A percentile compares a stretch with the other conserved stretches of the same genome.
Evolutionary conservation across 2,329 filamentous ascomycete species (phyloP).

Genomic region (Epichloe bromicola): DNA sequence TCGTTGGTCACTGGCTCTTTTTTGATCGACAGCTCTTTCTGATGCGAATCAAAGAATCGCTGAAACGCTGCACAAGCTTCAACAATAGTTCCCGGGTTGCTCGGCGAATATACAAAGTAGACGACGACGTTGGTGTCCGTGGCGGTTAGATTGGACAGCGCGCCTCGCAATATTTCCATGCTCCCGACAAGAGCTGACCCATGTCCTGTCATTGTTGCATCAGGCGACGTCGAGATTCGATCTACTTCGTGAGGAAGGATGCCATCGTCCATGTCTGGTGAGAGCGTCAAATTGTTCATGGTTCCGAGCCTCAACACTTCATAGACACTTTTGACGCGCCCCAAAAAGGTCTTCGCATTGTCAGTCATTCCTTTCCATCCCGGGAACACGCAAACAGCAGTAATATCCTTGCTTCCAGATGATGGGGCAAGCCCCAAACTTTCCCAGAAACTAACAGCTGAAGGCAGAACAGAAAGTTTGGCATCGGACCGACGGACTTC

Average conservation of each 20-base stretch:
- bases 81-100: slow-evolving; percentile 46
- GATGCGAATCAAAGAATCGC: slow-evolving; percentile 50
- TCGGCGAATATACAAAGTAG: slow-evolving; percentile 61
- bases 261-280: slow-evolving; percentile 27
- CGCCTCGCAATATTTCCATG: slow-evolving; percentile 34
- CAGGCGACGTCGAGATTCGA: slow-evolving; percentile 27
- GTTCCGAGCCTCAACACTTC: slow-evolving; percentile 61
- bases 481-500: slow-evolving; percentile 58
- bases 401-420: slow-evolving; percentile 57
- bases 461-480: slow-evolving; percentile 59
- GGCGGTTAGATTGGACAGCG: slow-evolving; percentile 27
- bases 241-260: slow-evolving; percentile 38
- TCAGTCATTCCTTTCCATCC: slow-evolving; percentile 48
- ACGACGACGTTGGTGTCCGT: slow-evolving; percentile 54
- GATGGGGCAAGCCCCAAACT: slow-evolving; percentile 61
- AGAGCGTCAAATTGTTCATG: slow-evolving; percentile 39
- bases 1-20: slow-evolving; percentile 41
- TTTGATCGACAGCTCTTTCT: slow-evolving; percentile 29
- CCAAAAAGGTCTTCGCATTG: slow-evolving; percentile 50
- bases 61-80: slow-evolving; percentile 66
- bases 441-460: slow-evolving; percentile 71
- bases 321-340: slow-evolving; percentile 56
- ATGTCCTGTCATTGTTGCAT: slow-evolving; percentile 26
- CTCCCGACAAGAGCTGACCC: slow-evolving; percentile 34
- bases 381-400: slow-evolving; percentile 58